Evolutionary conservation across 2,329 filamentous ascomycete species (phyloP), one percentile per base, ranked within the genome.

Genomic region (Plenodomus lindquistii): DNA sequence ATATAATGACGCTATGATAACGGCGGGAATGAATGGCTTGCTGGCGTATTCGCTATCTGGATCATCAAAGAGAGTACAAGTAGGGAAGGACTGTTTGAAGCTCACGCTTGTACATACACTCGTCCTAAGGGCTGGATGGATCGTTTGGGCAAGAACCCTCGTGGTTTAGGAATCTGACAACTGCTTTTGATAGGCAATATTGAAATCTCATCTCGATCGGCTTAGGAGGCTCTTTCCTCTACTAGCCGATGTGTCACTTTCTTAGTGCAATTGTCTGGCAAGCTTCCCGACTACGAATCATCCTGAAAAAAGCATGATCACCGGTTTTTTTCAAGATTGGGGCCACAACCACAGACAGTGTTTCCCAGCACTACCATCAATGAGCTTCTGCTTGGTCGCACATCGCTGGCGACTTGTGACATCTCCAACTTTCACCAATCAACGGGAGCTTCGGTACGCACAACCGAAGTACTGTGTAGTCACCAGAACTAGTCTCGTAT

Each of bases 1-100:
- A 68, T 60, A 59, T 70, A 61, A 71, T 55, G 65, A 70, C 58
- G 64, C 65, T 62, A 71, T 67, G 68, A 71, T 70, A 57, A 70
- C 60, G 59, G 67, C 55, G 55, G 35, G 63, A 59, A 69, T 50
- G 60, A 62, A 60, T 40, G 44, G 60, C 48, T 48, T 50, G 50
- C 52, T 54, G 52, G 40, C 27, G 27, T 31, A 15, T 15, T 31
- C 27, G 27, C 27, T 31, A 31, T 15, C 4, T 31, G 6, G 27
- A 15, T 13, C 27, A 15, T 31, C 27, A 31, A 31, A 31, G 27
- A 8, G 27, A 31, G 27, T 13, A 31, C 10, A 13, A 15, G 27
- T 7, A 48, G 48, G 49, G 45, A 44, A 53, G 48, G 42, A 49
- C 48, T 15, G 41, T 45, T 52, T 40, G 46, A 58, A 53, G 54